Evolutionary conservation across 2,329 filamentous ascomycete species (phyloP), one percentile per base, ranked within the genome.

Genomic region (Phaeoacremonium minimum): DNA sequence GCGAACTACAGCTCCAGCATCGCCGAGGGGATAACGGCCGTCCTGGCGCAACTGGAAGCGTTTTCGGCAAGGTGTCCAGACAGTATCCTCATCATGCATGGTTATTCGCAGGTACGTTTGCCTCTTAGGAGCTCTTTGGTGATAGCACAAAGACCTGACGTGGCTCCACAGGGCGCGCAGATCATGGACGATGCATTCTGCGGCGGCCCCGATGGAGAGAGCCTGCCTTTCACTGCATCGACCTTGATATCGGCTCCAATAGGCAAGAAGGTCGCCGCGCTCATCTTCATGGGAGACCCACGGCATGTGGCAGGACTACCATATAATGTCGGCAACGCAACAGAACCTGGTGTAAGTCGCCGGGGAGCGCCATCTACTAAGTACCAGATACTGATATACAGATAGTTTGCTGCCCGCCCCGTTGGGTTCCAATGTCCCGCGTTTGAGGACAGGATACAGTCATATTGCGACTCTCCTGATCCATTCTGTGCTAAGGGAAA

Each of bases 401-500:
- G 17, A 16, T 15, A 78, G 73, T 80, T 81, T 41, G 75, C 74
- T 31, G 67, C 74, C 20, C 71, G 76, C 7, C 72, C 75, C 3
- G 48, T 58, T 7, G 73, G 74, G 13, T 80, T 76, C 53, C 52
- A 46, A 20, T 81, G 76, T 51, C 64, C 67, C 1, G 65, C 63
- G 15, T 69, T 68, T 29, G 57, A 57, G 43, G 68, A 68, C 47
- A 71, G 78, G 44, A 58, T 59, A 7, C 63, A 75, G 52, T 73
- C 71, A 3, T 81, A 80, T 61, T 82, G 77, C 53, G 77, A 82
- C 47, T 58, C 69, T 6, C 53, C 67, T 0, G 77, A 82, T 45
- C 76, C 75, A 0, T 81, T 79, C 57, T 82, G 77, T 60, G 77
- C 73, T 50, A 78, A 70, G 30, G 77, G 77, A 14, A 74, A 60